Percentiles rank a stretch among this genome's conserved stretches.
Conservation (phyloP, 2,329 filamentous ascomycete species). For the Penicillium digitatum region DNA sequence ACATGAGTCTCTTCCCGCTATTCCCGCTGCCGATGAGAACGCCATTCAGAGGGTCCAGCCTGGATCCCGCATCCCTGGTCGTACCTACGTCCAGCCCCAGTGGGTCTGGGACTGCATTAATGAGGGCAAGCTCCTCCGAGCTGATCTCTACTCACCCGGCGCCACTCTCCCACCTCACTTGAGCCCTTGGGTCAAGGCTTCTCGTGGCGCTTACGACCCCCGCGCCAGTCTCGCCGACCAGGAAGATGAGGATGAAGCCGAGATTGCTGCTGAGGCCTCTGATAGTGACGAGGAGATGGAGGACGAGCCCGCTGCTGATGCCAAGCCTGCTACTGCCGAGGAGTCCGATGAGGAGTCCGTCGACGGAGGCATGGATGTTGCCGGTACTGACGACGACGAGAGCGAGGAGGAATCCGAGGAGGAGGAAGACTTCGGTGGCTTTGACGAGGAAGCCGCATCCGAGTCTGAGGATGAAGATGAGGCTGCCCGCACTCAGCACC, state of each 20-base stretch:
- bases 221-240: constrained; percentile 80
- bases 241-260: constrained; percentile 78
- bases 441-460: constrained; percentile 48
- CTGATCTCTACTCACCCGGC: constrained; percentile 85
- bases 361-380: constrained; percentile 50
- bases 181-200: constrained; percentile 89
- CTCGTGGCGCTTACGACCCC: constrained; percentile 86
- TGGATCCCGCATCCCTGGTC: constrained; percentile 78
- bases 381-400: constrained; percentile 42
- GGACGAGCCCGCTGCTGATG: constrained; percentile 25
- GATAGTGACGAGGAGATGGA: constrained; percentile 42
- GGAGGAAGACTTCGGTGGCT: constrained; percentile 48
- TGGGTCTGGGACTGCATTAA: constrained; percentile 99
- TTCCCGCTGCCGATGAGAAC: constrained; percentile 40
- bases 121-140: constrained; percentile 78
- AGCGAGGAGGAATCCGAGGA: constrained; percentile 48
- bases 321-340: constrained; percentile 26
- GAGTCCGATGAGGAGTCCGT: constrained; percentile 45
- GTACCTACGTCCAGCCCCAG: constrained; percentile 91
- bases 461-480: constrained; percentile 58
- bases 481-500: constrained; percentile 64
- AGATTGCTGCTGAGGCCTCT: constrained; percentile 62
- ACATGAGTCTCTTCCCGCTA: constrained; percentile 49
- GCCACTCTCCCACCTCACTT: constrained; percentile 87
- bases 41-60: constrained; percentile 48